Percentiles rank a stretch among this genome's conserved stretches.
These are phyloP conservation scores for Verticillium klebahnii DNA, from an alignment of 2,329 filamentous ascomycete genomes.

Conservation along the genomic window DNA sequence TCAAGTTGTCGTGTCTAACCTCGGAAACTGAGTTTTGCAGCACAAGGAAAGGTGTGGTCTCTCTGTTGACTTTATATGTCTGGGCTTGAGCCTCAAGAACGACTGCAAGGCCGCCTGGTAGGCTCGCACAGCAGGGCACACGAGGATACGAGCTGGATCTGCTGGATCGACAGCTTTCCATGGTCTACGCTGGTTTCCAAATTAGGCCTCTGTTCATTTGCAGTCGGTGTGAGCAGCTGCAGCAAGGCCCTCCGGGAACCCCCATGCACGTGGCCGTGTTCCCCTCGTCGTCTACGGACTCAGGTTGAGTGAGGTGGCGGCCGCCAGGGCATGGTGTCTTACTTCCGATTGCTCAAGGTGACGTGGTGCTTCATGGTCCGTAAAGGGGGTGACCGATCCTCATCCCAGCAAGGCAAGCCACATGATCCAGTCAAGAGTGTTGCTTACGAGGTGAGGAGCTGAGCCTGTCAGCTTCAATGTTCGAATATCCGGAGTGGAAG, in stretches of 20 bases:
- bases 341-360: conserved; percentile 1
- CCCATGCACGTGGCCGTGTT: neutral
- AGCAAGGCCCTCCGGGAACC: neutral
- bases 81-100: neutral
- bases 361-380: neutral
- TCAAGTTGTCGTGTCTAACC: neutral
- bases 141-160: neutral
- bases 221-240: neutral
- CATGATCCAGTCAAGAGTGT: neutral
- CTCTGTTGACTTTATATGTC: neutral
- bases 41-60: neutral
- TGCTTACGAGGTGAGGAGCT: neutral
- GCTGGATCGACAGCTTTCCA: neutral
- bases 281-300: neutral
- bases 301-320: neutral
- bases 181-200: neutral
- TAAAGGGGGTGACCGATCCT: neutral
- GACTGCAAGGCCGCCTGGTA: neutral
- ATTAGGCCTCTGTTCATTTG: neutral
- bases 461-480: neutral
- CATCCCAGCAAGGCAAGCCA: neutral
- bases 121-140: neutral
- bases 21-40: neutral
- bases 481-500: neutral
- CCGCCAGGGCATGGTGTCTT: neutral